Conservation (phyloP, 106 monocot species). For the Dendrobium catenatum region DNA sequence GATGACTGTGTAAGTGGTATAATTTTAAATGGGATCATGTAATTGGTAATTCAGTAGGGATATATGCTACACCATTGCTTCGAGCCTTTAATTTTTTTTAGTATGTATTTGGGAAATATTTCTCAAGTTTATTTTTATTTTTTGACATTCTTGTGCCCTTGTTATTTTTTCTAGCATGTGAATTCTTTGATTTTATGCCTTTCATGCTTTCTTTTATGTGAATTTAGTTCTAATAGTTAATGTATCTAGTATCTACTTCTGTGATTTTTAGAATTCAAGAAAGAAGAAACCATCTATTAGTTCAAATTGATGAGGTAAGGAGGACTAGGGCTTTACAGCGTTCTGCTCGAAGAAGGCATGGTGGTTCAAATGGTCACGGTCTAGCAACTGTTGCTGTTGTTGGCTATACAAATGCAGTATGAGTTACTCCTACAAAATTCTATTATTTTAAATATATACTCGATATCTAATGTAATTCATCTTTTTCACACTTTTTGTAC, state of each 20-base stretch:
- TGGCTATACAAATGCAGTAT: slow-evolving; percentile 98
- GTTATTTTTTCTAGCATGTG: background rate
- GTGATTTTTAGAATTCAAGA: slow-evolving; percentile 68
- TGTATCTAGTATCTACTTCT: background rate
- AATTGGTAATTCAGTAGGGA: background rate
- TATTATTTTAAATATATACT: background rate
- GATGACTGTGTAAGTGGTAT: background rate
- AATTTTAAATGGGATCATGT: background rate
- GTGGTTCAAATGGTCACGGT: slow-evolving; percentile 50
- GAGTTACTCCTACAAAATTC: slow-evolving; percentile 13
- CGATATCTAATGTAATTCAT: background rate
- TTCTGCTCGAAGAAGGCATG: slow-evolving; percentile 67
- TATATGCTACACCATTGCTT: background rate
- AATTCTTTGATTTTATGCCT: background rate
- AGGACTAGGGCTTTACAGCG: slow-evolving; percentile 87
- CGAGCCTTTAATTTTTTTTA: background rate
- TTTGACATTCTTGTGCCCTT: background rate
- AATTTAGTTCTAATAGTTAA: background rate
- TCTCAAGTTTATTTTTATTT: background rate
- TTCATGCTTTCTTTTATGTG: background rate
- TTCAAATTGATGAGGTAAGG: slow-evolving; percentile 89
- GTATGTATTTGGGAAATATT: background rate
- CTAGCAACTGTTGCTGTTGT: slow-evolving; percentile 91
- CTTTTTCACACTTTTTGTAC: background rate
- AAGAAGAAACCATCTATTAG: slow-evolving; percentile 46